Base-by-base conservation (phyloP, 2,329 filamentous ascomycete genomes). In the Cercospora sp. region DNA sequence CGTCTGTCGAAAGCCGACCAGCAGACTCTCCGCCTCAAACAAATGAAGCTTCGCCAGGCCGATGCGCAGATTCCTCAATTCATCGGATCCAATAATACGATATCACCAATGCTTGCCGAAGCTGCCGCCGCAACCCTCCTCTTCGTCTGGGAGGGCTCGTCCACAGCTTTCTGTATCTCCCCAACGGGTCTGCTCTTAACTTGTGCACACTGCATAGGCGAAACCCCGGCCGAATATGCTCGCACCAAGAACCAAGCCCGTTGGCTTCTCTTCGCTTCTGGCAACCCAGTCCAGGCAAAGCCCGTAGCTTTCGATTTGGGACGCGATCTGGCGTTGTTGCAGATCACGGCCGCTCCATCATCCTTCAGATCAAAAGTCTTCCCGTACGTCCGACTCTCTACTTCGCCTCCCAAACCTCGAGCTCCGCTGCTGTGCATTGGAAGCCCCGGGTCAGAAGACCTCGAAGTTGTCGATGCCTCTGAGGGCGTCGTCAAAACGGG, bases 201-300 rank as follows among this genome's bases (percentile, higher is more conserved):
- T 1, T 86, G 84, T 72, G 79, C 84, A 0, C 85, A 86, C 67
- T 86, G 84, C 69, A 75, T 86, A 18, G 83, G 81, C 2, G 84
- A 85, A 59, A 75, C 74, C 0, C 69, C 70, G 4, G 73, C 76
- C 1, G 80, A 82, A 8, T 76, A 81, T 2, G 73, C 79, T 61
- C 53, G 26, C 0, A 61, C 70, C 0, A 75, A 75, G 12, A 67
- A 64, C 4, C 69, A 23, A 26, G 13, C 18, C 0, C 45, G 65
- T 4, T 83, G 81, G 79, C 78, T 86, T 0, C 71, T 86, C 2
- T 85, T 81, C 65, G 79, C 80, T 3, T 78, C 72, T 2, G 84
- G 80, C 2, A 70, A 67, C 0, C 75, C 80, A 9, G 79, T 83
- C n/a, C 76, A 77, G 67, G 81, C 81, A 1, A 77, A 73, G 60